These are phyloP conservation scores for Phialophora expanda DNA, from an alignment of 2,329 filamentous ascomycete species.

Conservation along the genomic window DNA sequence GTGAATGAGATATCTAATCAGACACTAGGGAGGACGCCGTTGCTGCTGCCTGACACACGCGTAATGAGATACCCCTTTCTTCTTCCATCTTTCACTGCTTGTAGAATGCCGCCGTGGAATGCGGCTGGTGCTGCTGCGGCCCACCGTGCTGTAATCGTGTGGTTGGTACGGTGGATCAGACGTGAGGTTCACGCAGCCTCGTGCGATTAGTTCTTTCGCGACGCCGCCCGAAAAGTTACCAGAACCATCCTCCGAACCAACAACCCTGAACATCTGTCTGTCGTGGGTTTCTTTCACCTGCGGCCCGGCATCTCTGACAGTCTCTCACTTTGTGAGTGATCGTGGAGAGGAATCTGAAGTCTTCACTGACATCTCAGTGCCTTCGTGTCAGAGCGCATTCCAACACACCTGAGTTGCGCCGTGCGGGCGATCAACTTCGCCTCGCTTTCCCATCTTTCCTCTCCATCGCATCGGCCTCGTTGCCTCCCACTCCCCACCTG, in stretches of 20 bases:
- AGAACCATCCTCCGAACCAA: constrained; percentile 6
- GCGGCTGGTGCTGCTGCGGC: neutral
- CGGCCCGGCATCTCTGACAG: constrained; percentile 13
- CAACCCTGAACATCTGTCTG: constrained; percentile 7
- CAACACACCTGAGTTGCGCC: constrained; percentile 16
- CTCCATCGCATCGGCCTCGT: neutral
- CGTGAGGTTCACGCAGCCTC: neutral
- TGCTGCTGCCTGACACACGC: constrained; percentile 22
- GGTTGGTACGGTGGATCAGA: neutral
- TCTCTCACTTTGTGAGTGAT: constrained; percentile 23
- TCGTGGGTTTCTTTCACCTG: constrained; percentile 6
- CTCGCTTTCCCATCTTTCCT: constrained; percentile 8
- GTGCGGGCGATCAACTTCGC: constrained; percentile 13
- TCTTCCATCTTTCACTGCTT: neutral
- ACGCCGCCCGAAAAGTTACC: constrained; percentile 6
- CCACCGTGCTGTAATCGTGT: neutral
- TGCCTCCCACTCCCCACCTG: neutral
- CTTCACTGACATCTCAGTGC: constrained; percentile 38
- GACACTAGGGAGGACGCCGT: constrained; percentile 21
- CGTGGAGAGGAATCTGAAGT: constrained; percentile 33
- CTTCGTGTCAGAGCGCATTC: constrained; percentile 20
- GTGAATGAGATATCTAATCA: constrained; percentile 20
- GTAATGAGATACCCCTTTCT: constrained; percentile 22
- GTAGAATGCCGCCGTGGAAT: neutral
- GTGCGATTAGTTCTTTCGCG: constrained; percentile 10